phyloP scores from a whole-genome alignment of 1,284 basidiomycete species.

The Rhodotorula glutinis region DNA sequence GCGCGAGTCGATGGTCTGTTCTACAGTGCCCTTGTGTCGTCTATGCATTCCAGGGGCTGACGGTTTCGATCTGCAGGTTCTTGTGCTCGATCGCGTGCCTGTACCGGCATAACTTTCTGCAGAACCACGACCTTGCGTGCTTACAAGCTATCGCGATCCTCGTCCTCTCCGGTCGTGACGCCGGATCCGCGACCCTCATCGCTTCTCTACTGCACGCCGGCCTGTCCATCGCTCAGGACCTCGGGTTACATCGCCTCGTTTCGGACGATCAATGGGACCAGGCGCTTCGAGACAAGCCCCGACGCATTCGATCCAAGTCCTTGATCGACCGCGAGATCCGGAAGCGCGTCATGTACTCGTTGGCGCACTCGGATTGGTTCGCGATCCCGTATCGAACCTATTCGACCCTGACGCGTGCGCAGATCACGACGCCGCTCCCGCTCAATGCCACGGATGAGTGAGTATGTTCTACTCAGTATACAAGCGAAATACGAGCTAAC shows the following conservation, averaged over 20 bases:
- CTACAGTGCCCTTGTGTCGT: no score
- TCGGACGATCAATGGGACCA: conserved; percentile 24
- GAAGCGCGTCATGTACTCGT: conserved; percentile 34
- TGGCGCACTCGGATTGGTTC: conserved; percentile 35
- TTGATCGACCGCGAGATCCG: conserved; percentile 35
- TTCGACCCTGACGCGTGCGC: conserved; percentile 16
- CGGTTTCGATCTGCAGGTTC: no score
- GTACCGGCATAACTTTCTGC: conserved; percentile 34
- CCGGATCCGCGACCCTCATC: conserved; percentile 34
- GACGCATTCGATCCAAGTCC: conserved; percentile 5
- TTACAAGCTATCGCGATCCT: conserved; percentile 36
- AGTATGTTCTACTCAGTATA: no score
- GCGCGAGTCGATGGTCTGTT: conserved; percentile 13
- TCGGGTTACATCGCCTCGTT: conserved; percentile 30
- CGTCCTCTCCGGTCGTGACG: conserved; percentile 31
- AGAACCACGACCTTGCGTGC: conserved; percentile 26
- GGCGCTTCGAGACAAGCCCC: conserved; percentile 2
- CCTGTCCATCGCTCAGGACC: conserved; percentile 36
- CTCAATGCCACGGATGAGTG: conserved; percentile 33
- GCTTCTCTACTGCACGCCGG: conserved; percentile 35
- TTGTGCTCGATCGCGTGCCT: conserved; percentile 27
- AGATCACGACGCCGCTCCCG: conserved; percentile 35
- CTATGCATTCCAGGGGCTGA: no score
- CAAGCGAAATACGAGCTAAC: no score
- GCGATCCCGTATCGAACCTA: conserved; percentile 31